A percentile compares a stretch with the other conserved stretches of the same genome.
phyloP scores from a whole-genome alignment of 176 grass and related monocot species.

The Alloteropsis semialata region DNA sequence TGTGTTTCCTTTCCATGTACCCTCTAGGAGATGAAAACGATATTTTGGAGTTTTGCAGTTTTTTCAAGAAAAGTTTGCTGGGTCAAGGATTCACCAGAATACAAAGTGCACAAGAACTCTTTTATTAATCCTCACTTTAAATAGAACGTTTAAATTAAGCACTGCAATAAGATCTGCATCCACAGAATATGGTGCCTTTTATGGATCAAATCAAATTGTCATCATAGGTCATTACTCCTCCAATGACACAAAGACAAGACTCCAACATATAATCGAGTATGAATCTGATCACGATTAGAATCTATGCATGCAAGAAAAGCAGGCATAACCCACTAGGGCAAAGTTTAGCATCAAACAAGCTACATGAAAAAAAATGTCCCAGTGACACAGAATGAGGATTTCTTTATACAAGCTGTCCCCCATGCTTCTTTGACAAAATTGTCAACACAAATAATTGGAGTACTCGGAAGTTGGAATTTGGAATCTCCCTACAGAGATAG shows the following conservation, averaged over 20 bases:
- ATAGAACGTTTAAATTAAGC: conserved; percentile 37
- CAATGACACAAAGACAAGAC: background rate
- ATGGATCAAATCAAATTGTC: conserved; percentile 29
- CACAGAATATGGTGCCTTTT: conserved; percentile 32
- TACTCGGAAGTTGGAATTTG: conserved; percentile 27
- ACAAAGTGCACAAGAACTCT: conserved; percentile 5
- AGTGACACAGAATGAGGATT: conserved; percentile 29
- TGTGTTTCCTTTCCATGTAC: conserved; percentile 1
- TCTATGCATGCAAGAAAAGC: conserved; percentile 30
- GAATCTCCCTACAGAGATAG: conserved; percentile 35
- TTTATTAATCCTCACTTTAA: conserved; percentile 34
- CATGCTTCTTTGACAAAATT: conserved; percentile 41
- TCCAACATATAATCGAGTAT: conserved; percentile 24
- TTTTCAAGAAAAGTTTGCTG: conserved; percentile 1
- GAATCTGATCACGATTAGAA: conserved; percentile 14
- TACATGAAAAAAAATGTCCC: conserved; percentile 25
- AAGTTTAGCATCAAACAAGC: conserved; percentile 18
- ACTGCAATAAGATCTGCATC: conserved; percentile 22
- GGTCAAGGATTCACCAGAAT: conserved; percentile 29
- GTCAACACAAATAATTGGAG: conserved; percentile 52
- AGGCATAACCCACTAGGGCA: background rate
- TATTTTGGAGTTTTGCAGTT: background rate
- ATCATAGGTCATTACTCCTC: conserved; percentile 16
- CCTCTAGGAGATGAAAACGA: background rate
- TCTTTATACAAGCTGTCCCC: conserved; percentile 2